Base-by-base conservation (phyloP, 2,329 filamentous ascomycete genomes). In the Penicillium sp. region DNA sequence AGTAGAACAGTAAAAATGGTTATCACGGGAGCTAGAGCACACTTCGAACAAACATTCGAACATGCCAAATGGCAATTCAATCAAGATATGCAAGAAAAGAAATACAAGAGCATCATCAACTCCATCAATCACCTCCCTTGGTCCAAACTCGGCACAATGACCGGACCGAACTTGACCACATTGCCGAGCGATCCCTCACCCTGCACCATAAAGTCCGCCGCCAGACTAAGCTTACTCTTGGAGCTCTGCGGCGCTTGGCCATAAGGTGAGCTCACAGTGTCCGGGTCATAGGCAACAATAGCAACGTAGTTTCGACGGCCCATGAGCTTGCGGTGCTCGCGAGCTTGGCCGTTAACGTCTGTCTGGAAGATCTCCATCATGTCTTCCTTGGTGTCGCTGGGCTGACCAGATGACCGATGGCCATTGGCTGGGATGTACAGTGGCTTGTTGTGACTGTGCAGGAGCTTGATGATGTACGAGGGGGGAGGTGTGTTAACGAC, bases 321-420 rank as follows among this genome's bases (percentile, higher is more conserved):
- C 92, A 99, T 99, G 48, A 99, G 83, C 68, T 93, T 89, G 77
- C 92, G 92, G 68, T 92, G 81, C 72, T 97, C 93, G 44, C 92
- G 83, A 0, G 86, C 80, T 34, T 85, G 80, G n/a, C 94, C 93
- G 50, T 88, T 90, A 14, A 94, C 91, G 65, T 99, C 94, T 7
- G 88, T 90, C 67, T 94, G 91, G 82, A 99, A 99, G 62, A 99
- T 95, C 78, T 99, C 94, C 89, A 99, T 96, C 94, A 99, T 99
- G 75, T 99, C 94, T 74, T 99, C 94, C 75, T 99, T 97, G 44
- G 94, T 99, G 72, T 99, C 94, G 1, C 87, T 88, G 1, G 88
- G 87, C 60, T 73, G 67, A 8, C 84, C 83, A 53, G 91, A 86
- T 55, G 79, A 83, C 59, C 84, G 80, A 62, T 87, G 83, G n/a